phyloP scores from a whole-genome alignment of 2,329 filamentous ascomycete species.

The Coniella vitis region DNA sequence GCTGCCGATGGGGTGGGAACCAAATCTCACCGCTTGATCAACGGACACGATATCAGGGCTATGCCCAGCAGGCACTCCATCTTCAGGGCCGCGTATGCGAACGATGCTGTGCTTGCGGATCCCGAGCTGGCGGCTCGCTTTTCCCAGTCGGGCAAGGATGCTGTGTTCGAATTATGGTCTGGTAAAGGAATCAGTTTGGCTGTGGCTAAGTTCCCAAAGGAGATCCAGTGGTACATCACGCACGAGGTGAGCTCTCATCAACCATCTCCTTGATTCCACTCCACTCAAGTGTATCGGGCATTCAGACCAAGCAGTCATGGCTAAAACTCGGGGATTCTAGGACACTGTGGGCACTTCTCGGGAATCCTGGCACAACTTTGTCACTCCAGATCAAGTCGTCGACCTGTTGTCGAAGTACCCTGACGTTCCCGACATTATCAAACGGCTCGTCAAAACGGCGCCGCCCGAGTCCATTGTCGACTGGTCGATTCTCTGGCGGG shows the following conservation, averaged over 20 bases:
- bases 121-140: slow-evolving; percentile 39
- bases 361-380: slow-evolving; percentile 39
- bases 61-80: slow-evolving; percentile 21
- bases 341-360: slow-evolving; percentile 37
- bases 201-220: slow-evolving; percentile 31
- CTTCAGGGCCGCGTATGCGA: slow-evolving; percentile 18
- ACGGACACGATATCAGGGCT: slow-evolving; percentile 18
- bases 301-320: too few species aligned
- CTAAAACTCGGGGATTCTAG: too few species aligned
- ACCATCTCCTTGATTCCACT: slow-evolving; percentile 42
- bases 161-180: slow-evolving; percentile 47
- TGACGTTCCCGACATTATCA: slow-evolving; percentile 33
- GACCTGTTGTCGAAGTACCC: slow-evolving; percentile 35
- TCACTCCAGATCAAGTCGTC: slow-evolving; percentile 35
- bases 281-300: too few species aligned
- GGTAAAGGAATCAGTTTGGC: slow-evolving; percentile 36
- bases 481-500: slow-evolving; percentile 23
- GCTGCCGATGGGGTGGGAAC: slow-evolving; percentile 27
- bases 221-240: slow-evolving; percentile 5
- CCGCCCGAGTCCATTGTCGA: slow-evolving; percentile 21
- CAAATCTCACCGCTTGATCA: slow-evolving; percentile 19
- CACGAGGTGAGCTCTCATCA: slow-evolving; percentile 26
- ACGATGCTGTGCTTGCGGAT: slow-evolving; percentile 20
- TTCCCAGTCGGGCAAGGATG: slow-evolving; percentile 37
- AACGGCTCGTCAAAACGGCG: slow-evolving; percentile 19